A percentile compares a stretch with the other conserved stretches of the same genome.
Conservation (phyloP, 352 stramenopile genomes). For the Phytophthora sp. region DNA sequence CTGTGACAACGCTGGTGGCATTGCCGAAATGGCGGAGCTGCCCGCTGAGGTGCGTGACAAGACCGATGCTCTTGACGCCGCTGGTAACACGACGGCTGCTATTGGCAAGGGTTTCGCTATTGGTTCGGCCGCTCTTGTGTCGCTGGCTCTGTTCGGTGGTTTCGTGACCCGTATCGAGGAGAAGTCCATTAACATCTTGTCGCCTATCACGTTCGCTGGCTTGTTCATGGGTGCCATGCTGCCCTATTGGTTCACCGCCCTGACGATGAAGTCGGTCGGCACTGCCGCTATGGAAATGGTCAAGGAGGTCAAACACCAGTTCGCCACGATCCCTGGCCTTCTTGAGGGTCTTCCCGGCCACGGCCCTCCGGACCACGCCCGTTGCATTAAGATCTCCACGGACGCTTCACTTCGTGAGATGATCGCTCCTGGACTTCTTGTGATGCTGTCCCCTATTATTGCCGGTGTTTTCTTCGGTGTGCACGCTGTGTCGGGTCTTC, state of each 20-base stretch:
- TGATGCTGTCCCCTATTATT: conserved; percentile 98
- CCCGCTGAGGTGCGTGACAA: conserved; percentile 97
- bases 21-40: conserved; percentile 99
- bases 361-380: conserved; percentile 84
- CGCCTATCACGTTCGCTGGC: conserved; percentile 98
- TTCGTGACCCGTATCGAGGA: conserved; percentile 98
- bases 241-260: conserved; percentile 99
- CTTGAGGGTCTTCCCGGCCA: conserved; percentile 93
- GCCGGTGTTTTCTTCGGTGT: conserved; percentile 98
- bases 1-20: conserved; percentile 99
- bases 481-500: conserved; percentile 96
- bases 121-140: conserved; percentile 98
- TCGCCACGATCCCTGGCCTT: conserved; percentile 98
- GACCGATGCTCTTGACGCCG: conserved; percentile 99
- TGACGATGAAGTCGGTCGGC: conserved; percentile 99
- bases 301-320: conserved; percentile 99
- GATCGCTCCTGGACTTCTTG: conserved; percentile 97
- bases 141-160: conserved; percentile 97
- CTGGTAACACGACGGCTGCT: conserved; percentile 99
- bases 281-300: conserved; percentile 99
- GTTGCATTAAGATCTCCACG: conserved; percentile 99
- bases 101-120: conserved; percentile 99
- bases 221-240: conserved; percentile 99
- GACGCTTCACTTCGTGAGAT: conserved; percentile 99
- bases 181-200: conserved; percentile 96